These are phyloP conservation scores for Pythium guiyangense DNA, from an alignment of 352 stramenopile species.

Conservation along the genomic window DNA sequence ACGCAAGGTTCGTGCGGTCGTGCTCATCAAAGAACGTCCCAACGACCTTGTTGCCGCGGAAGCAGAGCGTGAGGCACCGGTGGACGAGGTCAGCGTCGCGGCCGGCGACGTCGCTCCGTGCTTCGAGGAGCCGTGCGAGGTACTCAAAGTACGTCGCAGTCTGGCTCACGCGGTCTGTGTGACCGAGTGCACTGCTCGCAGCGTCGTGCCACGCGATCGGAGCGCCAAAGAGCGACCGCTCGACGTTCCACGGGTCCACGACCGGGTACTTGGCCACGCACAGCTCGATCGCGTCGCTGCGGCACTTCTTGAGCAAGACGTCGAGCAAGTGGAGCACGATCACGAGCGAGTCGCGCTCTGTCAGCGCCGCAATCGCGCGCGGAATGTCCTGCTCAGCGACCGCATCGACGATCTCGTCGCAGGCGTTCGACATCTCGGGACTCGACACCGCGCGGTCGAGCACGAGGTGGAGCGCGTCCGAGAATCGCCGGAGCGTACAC, in stretches of 20 bases:
- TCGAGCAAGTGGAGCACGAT: constrained; percentile 74
- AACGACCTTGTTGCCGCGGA: constrained; percentile 36
- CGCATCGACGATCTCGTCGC: constrained; percentile 75
- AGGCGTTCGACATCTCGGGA: constrained; percentile 67
- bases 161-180: constrained; percentile 15
- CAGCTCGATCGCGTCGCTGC: constrained; percentile 60
- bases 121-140: constrained; percentile 59
- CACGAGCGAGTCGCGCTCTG: constrained; percentile 62
- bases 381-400: constrained; percentile 59
- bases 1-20: constrained; percentile 16
- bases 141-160: constrained; percentile 71
- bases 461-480: constrained; percentile 57
- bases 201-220: constrained; percentile 32
- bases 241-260: constrained; percentile 78
- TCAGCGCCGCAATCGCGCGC: constrained; percentile 39
- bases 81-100: constrained; percentile 48
- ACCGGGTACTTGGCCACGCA: constrained; percentile 68
- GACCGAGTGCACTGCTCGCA: constrained; percentile 33
- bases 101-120: constrained; percentile 31
- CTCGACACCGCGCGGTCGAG: constrained; percentile 79
- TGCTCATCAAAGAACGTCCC: constrained; percentile 49
- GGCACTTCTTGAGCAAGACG: constrained; percentile 78
- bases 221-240: constrained; percentile 67
- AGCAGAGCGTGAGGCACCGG: constrained; percentile 60
- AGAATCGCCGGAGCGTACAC: constrained; percentile 66